Base-by-base conservation (phyloP, 345 rosid genomes). In the Zanthoxylum bungeanum region DNA sequence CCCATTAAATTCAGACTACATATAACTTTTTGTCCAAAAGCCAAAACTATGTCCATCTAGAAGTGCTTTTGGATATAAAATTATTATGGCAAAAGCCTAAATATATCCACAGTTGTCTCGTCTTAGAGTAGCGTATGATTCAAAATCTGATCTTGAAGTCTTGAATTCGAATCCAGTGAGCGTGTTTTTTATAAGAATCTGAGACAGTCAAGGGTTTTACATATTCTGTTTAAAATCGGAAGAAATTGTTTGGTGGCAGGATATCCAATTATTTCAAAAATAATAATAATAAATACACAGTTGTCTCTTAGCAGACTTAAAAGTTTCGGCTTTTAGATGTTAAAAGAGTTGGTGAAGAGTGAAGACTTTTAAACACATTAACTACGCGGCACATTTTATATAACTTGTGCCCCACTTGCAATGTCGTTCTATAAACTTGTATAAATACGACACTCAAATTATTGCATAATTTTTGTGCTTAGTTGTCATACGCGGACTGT, bases 401-500 rank as follows among this genome's bases (percentile, higher is more conserved):
- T 25, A 14, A 37, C 21, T 19, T 17, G 9, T 10, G 1, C 22
- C 7, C 7, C 36, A 16, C 51, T 46, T 8, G 5, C 62, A 58
- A 3, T 66, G 60, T 31, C 47, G 40, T 66, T 51, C 21, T 11
- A 2, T 51, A 2, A 21, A 19, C 42, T 39, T 5, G 4, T 0
- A 2, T 1, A 31, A 61, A 4, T 27, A 46, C 65, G 34, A 25
- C 68, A 61, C 69, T 39, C 60, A 33, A 30, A 70, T 39, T 16
- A 8, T 31, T 11, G 10, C 19, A 16, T 9, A 9, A 46, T 74
- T 14, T 14, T 5, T 9, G 5, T 7, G 33, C 30, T 6, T 47
- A 24, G 10, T 17, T 50, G 71, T 47, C 63, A 51, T 67, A 40
- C 60, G 42, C 73, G 58, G 57, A 50, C n/a, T n/a, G n/a, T n/a